A percentile compares a stretch with the other conserved stretches of the same genome.
Evolutionary conservation across 2,329 filamentous ascomycete species (phyloP).

Genomic region (Penicillium sp.): DNA sequence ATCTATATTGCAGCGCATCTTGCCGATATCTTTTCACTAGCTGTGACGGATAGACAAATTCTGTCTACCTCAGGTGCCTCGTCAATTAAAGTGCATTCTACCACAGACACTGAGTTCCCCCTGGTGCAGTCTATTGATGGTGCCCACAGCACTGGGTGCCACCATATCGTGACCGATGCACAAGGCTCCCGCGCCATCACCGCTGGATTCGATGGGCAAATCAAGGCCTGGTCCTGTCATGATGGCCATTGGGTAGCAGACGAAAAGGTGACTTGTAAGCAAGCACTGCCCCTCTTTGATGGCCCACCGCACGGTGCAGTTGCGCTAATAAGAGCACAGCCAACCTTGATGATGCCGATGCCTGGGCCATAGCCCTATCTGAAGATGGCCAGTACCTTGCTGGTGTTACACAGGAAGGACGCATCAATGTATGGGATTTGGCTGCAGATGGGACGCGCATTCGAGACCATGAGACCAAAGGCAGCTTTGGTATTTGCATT

Average conservation of each 20-base stretch:
- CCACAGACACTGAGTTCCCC: conserved; percentile 67
- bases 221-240: conserved; percentile 74
- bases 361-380: conserved; percentile 86
- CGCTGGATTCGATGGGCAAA: conserved; percentile 83
- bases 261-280: conserved; percentile 47
- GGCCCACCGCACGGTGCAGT: background rate
- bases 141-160: conserved; percentile 85
- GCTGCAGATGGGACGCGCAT: conserved; percentile 60
- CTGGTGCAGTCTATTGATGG: conserved; percentile 74
- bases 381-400: conserved; percentile 80
- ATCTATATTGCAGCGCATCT: conserved; percentile 62
- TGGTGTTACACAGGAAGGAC: conserved; percentile 82
- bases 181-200: conserved; percentile 74
- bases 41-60: conserved; percentile 69
- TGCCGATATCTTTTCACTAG: conserved; percentile 80
- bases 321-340: conserved; percentile 15
- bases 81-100: conserved; percentile 76
- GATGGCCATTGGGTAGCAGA: conserved; percentile 57
- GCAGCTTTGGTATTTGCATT: conserved; percentile 85
- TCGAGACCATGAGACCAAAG: conserved; percentile 84
- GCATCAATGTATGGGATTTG: conserved; percentile 84
- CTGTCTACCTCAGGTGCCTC: conserved; percentile 85
- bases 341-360: conserved; percentile 57
- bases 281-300: conserved; percentile 20
- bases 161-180: conserved; percentile 74